phyloP scores from a whole-genome alignment of 257 asterid genomes.

The Nicotiana benthamiana region DNA sequence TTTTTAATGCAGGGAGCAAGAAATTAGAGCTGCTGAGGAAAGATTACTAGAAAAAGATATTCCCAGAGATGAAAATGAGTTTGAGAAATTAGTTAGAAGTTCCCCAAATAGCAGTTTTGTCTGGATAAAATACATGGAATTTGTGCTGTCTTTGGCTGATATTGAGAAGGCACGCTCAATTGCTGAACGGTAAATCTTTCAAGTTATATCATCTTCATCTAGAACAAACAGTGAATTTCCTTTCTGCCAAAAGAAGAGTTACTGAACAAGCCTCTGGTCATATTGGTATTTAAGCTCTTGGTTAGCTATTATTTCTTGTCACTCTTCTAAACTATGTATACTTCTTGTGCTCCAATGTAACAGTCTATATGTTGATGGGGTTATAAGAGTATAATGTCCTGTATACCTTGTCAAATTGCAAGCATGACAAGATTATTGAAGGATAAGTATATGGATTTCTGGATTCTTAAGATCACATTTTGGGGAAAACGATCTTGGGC shows the following conservation, averaged over 20 bases:
- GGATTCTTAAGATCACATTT: not conserved
- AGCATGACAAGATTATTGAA: not conserved
- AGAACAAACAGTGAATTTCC: not conserved
- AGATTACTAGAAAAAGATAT: conserved; percentile 67
- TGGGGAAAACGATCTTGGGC: not conserved
- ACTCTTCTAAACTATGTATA: not conserved
- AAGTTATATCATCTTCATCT: not conserved
- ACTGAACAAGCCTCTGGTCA: not conserved
- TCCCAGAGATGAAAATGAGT: conserved; percentile 79
- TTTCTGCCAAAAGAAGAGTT: not conserved
- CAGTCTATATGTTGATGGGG: not conserved
- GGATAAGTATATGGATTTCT: not conserved
- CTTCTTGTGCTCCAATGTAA: not conserved
- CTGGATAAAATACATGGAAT: conserved; percentile 93
- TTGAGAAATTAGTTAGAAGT: conserved; percentile 71
- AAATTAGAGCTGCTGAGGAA: conserved; percentile 89
- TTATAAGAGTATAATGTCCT: not conserved
- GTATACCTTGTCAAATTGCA: not conserved
- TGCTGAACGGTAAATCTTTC: conserved; percentile 70
- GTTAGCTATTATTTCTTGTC: not conserved
- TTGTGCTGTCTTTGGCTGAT: conserved; percentile 75
- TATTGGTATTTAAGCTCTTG: not conserved
- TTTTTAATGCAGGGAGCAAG: conserved; percentile 57
- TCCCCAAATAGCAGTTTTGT: conserved; percentile 85
- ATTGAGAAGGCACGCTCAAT: conserved; percentile 82